Evolutionary conservation across 441 rosid species (phyloP), one percentile per base, ranked within the genome.

Genomic region (Daphne laureola): DNA sequence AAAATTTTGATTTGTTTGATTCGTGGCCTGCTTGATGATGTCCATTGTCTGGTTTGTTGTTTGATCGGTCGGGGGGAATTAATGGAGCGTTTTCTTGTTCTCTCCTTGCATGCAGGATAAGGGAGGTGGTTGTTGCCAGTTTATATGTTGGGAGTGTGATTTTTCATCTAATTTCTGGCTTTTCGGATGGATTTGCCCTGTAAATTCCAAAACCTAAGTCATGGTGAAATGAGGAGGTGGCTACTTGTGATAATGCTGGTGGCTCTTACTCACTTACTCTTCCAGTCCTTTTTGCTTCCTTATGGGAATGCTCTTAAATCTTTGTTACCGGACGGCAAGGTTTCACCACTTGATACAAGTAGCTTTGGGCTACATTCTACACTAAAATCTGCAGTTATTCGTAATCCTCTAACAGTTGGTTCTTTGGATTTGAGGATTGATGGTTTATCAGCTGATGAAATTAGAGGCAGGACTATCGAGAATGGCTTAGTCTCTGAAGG

Each of bases 231-330:
- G 44, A 61, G 46, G 58, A 85, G 80, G 69, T 79, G 84, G 84
- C 66, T 69, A 62, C 50, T 79, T 43, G 52, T 85, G 42, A 79
- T 83, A 49, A 80, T 51, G 46, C 27, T 61, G n/a, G 68, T 87
- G 61, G 83, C 83, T 58, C 26, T 80, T 31, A 76, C 88, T 61
- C 79, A 90, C 63, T 41, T 79, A 43, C 52, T 76, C 49, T 69
- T 90, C 58, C 95, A 82, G 65, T 81, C 76, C 61, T 61, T 79
- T 14, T 67, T 83, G 68, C 84, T 82, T 68, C 89, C 94, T 0
- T 82, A 79, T 46, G 82, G 84, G 49, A 77, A 67, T 67, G 86
- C 92, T 67, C 79, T 84, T 57, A 70, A 64, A 41, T 89, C 88
- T 57, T 67, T 78, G 47, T 67, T 82, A n/a, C 87, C 88, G 0